Base-by-base conservation (phyloP, 257 asterid genomes). In the Orobanche coerulescens region DNA sequence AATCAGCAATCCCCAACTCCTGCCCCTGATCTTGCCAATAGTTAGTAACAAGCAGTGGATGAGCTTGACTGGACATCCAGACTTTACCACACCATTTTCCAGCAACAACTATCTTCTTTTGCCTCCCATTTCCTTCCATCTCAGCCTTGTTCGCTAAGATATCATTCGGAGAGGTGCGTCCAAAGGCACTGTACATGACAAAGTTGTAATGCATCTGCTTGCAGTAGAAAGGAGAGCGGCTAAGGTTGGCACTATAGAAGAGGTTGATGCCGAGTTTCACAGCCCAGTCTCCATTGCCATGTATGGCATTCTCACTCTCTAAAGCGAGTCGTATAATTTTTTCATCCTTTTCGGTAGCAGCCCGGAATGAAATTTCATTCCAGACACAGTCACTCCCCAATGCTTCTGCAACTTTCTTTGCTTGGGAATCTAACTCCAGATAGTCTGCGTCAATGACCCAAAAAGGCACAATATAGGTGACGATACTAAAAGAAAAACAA, bases 51-150 rank as follows among this genome's bases (percentile, higher is more conserved):
- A 93, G 76, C 71, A 84, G 64, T 2, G 95, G 95, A 62, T 93
- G 99, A 69, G 82, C 96, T 73, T 89, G 99, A 74, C 73, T 83
- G 2, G 96, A 84, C 96, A 80, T 89, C 99, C 99, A 93, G 52
- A 93, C 90, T 80, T 82, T 89, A 33, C 99, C 99, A 54, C 99
- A 93, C 99, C 99, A 93, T 77, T 86, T 93, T 39, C 99, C 99
- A 61, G 92, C 96, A 79, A 89, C 95, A 34, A 71, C 66, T 36
- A 74, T 62, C 88, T 81, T 89, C 78, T 67, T 93, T 55, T 82
- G 94, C 81, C 82, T 83, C 56, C 92, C 82, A 72, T 52, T 79
- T 14, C 67, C 78, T 65, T 65, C 79, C 13, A 46, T 64, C 65
- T 82, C 91, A 12, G 57, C 52, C 18, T 67, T 66, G 31, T 42